Base-by-base conservation (phyloP, 1,284 basidiomycete genomes). In the Laetiporus sulphureus region DNA sequence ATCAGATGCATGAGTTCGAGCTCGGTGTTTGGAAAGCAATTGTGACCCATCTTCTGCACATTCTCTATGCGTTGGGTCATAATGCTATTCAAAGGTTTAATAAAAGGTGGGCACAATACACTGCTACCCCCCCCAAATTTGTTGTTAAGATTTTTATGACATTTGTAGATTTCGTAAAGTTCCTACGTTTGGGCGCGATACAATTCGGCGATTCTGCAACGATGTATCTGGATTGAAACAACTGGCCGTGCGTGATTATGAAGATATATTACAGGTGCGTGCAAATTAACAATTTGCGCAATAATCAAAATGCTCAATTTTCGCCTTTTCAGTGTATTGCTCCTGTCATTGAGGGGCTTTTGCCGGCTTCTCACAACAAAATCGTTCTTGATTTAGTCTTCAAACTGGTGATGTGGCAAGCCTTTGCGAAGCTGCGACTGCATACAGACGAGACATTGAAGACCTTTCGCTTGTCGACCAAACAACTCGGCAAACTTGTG, bases 1-100 rank as follows among this genome's bases (percentile, higher is more conserved):
- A 71, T 44, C 18, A 66, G 4, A 31, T 69, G 48, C 67, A 69
- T 38, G 63, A 69, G 42, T 53, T 63, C 31, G 63, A 68, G 40
- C 46, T 68, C 1, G 66, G 66, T 1, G 55, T 63, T 0, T 70
- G 66, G 64, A 50, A 50, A 38, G 29, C 33, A 1, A 40, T 41
- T 1, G 39, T 49, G 12, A 38, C 27, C 0, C 45, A 50, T 24
- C 21, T 47, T 1, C 16, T 50, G 5, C 42, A 44, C 2, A 20
- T 53, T 7, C 36, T 53, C 1, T 44, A 40, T 21, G 38, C 31
- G 4, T 32, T 37, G 0, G 45, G 41, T 3, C 35, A 34, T 0
- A 38, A 44, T 11, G 32, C 18, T 2, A 32, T 42, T 1, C 25
- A 45, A 20, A 15, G 31, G 16, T 45, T 56, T 6, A 48, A 59